Evolutionary conservation across 169 alveolate species (phyloP).

Genomic region (Plasmodium cynomolgi): DNA sequence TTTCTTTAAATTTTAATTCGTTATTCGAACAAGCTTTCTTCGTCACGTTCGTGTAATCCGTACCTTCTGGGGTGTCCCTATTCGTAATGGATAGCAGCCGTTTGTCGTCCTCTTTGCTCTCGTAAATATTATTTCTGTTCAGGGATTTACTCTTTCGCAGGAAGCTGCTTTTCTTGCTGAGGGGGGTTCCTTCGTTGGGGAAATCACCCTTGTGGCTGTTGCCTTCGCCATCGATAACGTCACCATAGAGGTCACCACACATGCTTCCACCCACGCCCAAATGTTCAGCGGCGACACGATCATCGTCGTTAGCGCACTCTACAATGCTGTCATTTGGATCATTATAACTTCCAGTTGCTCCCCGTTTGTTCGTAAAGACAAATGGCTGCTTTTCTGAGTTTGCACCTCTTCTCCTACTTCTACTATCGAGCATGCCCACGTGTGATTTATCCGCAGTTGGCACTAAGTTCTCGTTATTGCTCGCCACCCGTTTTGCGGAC

Average conservation of each 20-base stretch:
- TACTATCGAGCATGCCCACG: background rate
- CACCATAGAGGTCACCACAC: background rate
- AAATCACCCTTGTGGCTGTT: background rate
- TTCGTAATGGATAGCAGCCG: background rate
- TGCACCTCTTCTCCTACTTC: constrained; percentile 10
- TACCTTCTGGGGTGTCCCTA: constrained; percentile 16
- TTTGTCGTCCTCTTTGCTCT: constrained; percentile 10
- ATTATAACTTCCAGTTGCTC: background rate
- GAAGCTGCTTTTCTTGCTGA: constrained; percentile 3
- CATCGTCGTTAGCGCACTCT: constrained; percentile 10
- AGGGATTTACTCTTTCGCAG: constrained; percentile 55
- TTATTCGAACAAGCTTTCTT: constrained; percentile 15
- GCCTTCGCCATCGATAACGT: background rate
- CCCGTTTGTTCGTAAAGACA: background rate
- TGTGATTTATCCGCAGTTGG: background rate
- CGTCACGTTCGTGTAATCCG: constrained; percentile 11
- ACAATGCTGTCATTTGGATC: background rate
- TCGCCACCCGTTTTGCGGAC: background rate
- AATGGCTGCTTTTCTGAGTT: constrained; percentile 6
- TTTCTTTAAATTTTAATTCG: constrained; percentile 28
- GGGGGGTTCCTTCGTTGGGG: background rate
- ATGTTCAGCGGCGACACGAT: background rate
- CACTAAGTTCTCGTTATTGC: background rate
- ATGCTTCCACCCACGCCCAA: background rate
- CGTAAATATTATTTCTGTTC: constrained; percentile 34